Conservation (phyloP, 1,284 basidiomycete genomes). For the Ganoderma lingzhi region DNA sequence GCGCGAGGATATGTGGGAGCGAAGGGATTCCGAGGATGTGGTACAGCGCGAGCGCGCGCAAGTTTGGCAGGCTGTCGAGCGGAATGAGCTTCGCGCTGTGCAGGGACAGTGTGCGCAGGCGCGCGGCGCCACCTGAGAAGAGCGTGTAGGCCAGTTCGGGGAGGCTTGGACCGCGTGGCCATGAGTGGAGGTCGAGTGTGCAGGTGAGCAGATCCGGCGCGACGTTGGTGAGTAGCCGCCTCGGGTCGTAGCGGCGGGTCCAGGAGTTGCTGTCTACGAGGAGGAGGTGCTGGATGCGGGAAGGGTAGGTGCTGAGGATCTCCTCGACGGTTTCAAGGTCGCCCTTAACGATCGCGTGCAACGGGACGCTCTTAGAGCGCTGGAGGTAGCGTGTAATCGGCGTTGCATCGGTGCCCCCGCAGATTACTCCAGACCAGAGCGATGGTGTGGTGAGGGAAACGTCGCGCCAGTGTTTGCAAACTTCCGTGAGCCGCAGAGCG, state of each 20-base stretch:
- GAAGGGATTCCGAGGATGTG: constrained; percentile 1
- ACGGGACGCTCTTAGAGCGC: constrained; percentile 33
- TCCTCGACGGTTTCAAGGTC: constrained; percentile 13
- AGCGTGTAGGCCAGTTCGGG: constrained; percentile 11
- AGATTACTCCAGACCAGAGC: constrained; percentile 49
- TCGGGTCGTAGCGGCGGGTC: constrained; percentile 15
- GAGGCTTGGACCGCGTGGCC: constrained; percentile 9
- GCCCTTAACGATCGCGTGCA: constrained; percentile 35
- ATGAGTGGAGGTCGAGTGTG: constrained; percentile 13
- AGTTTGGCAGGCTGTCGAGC: constrained; percentile 12
- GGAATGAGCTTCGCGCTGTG: constrained; percentile 13
- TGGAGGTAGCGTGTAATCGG: constrained; percentile 7
- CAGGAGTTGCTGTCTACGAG: constrained; percentile 11
- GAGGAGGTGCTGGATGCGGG: constrained; percentile 19
- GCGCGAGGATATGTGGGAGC: constrained; percentile 6
- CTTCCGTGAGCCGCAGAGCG: constrained; percentile 57
- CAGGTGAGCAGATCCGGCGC: constrained; percentile 13
- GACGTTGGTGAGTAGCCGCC: constrained; percentile 11
- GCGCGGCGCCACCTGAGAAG: constrained; percentile 4
- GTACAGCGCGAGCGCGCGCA: constrained; percentile 13
- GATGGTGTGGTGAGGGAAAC: constrained; percentile 53
- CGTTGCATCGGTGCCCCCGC: constrained; percentile 11
- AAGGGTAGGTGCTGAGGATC: constrained; percentile 14
- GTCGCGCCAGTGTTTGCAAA: constrained; percentile 58
- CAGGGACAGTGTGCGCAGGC: constrained; percentile 13